Percentiles rank a stretch among this genome's conserved stretches.
Conservation (phyloP, 2,329 filamentous ascomycete species). For the Tolypocladium amazonense region DNA sequence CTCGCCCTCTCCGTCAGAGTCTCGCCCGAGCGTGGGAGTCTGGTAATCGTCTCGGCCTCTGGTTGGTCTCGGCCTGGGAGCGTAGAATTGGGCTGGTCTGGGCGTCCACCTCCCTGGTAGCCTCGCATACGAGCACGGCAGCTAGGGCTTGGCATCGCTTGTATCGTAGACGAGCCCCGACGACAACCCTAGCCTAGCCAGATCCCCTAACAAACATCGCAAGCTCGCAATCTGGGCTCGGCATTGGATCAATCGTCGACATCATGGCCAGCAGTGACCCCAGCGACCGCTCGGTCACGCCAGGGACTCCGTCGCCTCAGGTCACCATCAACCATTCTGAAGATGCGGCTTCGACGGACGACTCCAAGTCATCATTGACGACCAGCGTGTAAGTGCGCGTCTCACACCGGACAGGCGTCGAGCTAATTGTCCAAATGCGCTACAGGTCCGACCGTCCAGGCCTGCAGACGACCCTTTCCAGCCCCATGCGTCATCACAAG, state of each 20-base stretch:
- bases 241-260: neutral
- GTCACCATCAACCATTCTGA: slow-evolving; percentile 18
- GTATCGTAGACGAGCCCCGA: neutral
- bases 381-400: slow-evolving; percentile 30
- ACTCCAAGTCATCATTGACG: slow-evolving; percentile 8
- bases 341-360: slow-evolving; percentile 10
- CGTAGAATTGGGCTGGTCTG: neutral
- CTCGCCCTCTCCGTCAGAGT: neutral
- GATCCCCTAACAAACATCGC: neutral
- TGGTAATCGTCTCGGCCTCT: neutral
- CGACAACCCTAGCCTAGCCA: neutral
- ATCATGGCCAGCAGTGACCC: neutral
- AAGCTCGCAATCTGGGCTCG: neutral
- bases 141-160: neutral
- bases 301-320: slow-evolving; percentile 12
- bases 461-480: slow-evolving; percentile 31
- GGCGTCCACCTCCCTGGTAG: neutral
- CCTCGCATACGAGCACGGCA: neutral
- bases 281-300: neutral
- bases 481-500: slow-evolving; percentile 46
- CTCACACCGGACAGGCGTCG: neutral
- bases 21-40: neutral
- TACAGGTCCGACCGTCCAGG: slow-evolving; percentile 32
- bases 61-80: neutral
- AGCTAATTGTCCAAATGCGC: neutral